These are phyloP conservation scores for Stylonectria norvegica DNA, from an alignment of 2,329 filamentous ascomycete genomes.

Conservation along the genomic window DNA sequence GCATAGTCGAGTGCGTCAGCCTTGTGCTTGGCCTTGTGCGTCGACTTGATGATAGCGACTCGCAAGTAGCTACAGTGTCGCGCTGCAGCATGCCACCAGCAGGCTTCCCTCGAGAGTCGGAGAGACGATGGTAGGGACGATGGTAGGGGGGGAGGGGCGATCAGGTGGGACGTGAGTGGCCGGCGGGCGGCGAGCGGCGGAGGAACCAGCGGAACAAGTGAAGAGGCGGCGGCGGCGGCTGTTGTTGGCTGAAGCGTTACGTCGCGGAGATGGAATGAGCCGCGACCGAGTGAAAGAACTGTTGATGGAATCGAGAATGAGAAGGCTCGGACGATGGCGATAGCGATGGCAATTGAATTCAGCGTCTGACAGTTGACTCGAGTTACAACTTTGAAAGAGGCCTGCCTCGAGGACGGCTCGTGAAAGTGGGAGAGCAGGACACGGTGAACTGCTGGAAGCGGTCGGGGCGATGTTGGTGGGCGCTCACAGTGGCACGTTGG, in stretches of 20 bases:
- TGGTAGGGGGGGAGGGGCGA: constrained; percentile 5
- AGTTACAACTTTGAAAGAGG: no score
- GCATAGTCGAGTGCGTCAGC: constrained; percentile 31
- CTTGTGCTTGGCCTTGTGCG: constrained; percentile 3
- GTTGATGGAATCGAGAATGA: no score
- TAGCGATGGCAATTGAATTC: no score
- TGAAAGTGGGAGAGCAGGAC: no score
- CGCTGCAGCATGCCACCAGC: constrained; percentile 6
- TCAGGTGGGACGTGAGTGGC: constrained; percentile 8
- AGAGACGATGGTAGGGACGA: neutral
- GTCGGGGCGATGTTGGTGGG: no score
- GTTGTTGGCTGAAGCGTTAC: constrained; percentile 10
- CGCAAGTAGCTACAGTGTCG: constrained; percentile 8
- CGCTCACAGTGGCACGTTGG: no score
- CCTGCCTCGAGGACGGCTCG: no score
- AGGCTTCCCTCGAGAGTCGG: neutral
- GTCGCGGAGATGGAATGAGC: no score
- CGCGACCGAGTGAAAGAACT: no score
- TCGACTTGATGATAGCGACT: constrained; percentile 14
- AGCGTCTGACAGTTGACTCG: no score
- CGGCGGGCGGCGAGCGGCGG: constrained; percentile 3
- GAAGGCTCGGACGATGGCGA: no score
- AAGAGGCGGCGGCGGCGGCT: constrained; percentile 1
- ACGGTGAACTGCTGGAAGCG: no score
- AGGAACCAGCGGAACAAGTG: neutral